Conservation (phyloP, 345 rosid species). For the Punica granatum region DNA sequence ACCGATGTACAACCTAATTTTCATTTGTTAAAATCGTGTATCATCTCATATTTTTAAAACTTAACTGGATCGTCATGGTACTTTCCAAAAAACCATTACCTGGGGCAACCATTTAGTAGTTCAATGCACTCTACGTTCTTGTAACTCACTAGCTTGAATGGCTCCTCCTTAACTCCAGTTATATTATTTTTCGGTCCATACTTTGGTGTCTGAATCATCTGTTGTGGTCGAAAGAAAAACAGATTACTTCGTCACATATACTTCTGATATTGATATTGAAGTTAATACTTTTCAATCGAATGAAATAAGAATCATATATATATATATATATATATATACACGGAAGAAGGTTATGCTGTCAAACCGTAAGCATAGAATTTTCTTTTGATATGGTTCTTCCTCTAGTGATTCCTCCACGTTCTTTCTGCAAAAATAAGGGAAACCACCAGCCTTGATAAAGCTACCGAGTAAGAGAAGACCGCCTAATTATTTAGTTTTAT, state of each 20-base stretch:
- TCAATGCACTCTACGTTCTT: background rate
- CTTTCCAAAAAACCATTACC: no score
- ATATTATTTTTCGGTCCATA: background rate
- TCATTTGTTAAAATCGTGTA: background rate
- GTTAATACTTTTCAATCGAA: background rate
- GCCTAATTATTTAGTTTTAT: no score
- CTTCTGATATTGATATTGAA: no score
- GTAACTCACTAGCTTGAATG: background rate
- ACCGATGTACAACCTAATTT: constrained; percentile 3
- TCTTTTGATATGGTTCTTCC: background rate
- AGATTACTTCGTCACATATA: no score
- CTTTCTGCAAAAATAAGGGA: background rate
- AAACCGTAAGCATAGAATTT: background rate
- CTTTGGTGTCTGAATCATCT: background rate
- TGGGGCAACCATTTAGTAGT: constrained; percentile 1
- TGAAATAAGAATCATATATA: background rate
- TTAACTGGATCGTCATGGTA: no score
- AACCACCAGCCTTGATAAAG: background rate
- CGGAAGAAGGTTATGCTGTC: background rate
- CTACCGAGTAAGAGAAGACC: background rate
- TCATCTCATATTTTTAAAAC: no score
- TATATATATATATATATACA: no score
- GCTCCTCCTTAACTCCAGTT: background rate
- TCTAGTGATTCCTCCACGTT: background rate
- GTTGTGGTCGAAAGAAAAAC: background rate